These are phyloP conservation scores for Tylopilus sp. DNA, from an alignment of 768 basidiomycete species.

Conservation along the genomic window DNA sequence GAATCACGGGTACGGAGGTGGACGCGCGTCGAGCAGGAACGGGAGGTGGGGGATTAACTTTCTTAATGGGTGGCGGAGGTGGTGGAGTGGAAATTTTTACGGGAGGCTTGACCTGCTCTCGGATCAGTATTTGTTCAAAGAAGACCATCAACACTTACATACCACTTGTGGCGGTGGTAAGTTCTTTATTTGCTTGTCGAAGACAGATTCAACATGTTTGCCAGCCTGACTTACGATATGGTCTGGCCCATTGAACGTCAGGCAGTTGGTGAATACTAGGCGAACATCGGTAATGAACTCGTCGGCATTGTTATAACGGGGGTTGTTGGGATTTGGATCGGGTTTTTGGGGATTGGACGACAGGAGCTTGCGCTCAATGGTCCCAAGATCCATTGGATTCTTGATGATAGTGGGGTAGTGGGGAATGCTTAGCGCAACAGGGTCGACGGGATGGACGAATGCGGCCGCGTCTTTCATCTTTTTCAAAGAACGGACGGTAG, in stretches of 20 bases:
- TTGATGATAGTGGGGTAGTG: conserved; percentile 87
- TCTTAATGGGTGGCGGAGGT: conserved; percentile 35
- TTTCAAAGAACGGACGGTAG: conserved; percentile 77
- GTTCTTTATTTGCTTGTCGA: conserved; percentile 85
- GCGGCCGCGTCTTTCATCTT: conserved; percentile 80
- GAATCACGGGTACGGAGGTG: conserved; percentile 76
- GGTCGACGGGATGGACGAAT: conserved; percentile 87
- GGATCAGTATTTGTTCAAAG: conserved; percentile 13
- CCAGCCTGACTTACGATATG: conserved; percentile 79
- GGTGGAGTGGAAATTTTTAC: conserved; percentile 41
- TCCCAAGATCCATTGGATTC: conserved; percentile 91
- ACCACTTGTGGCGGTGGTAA: conserved; percentile 79
- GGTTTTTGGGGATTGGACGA: conserved; percentile 79
- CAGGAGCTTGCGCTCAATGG: conserved; percentile 82
- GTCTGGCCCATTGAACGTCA: conserved; percentile 91
- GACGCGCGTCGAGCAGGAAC: conserved; percentile 66
- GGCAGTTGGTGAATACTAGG: conserved; percentile 83
- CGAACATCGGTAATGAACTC: conserved; percentile 86
- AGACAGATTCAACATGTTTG: conserved; percentile 75
- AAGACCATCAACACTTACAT: conserved; percentile 32
- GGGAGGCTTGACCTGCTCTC: conserved; percentile 40
- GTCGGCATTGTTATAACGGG: conserved; percentile 72
- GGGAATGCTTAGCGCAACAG: conserved; percentile 76
- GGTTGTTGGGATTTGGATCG: conserved; percentile 63
- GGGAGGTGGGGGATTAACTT: conserved; percentile 31